Evolutionary conservation across 495 filamentous ascomycete genomes (phyloP).

Genomic region (Hyaloscypha variabilis): DNA sequence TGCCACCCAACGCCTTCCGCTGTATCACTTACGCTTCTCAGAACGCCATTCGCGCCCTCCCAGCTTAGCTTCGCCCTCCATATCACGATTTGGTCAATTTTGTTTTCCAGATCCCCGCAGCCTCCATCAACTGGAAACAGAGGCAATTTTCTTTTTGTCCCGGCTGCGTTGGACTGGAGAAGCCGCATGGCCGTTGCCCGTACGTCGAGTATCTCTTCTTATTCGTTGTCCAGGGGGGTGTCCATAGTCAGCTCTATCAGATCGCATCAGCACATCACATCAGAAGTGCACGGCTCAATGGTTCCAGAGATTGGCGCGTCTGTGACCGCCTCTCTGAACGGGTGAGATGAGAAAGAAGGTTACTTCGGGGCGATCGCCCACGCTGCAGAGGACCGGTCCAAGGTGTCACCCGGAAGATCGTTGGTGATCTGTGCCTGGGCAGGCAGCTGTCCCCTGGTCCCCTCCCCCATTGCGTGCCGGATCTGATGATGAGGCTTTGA

Average conservation of each 20-base stretch:
- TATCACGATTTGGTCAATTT: not conserved
- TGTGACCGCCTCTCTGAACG: not conserved
- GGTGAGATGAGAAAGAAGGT: not conserved
- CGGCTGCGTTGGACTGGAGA: not conserved
- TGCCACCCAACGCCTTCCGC: not conserved
- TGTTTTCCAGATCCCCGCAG: not conserved
- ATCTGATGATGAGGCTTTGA: not conserved
- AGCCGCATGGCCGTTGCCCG: not conserved
- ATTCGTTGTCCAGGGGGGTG: not conserved
- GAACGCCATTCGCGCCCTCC: constrained; percentile 6
- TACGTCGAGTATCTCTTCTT: not conserved
- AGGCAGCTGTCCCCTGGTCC: not conserved
- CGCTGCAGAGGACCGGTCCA: not conserved
- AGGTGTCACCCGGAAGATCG: not conserved
- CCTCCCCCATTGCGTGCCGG: not conserved
- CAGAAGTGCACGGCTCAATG: not conserved
- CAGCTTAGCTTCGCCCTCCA: not conserved
- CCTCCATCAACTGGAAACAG: not conserved
- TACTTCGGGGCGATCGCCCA: not conserved
- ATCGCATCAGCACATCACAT: not conserved
- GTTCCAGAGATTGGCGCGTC: not conserved
- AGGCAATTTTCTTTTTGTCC: not conserved
- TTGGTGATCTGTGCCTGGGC: not conserved
- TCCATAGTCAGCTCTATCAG: not conserved
- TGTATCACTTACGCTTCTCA: not conserved